Conservation (phyloP, 345 rosid species). For the Ricinus communis region DNA sequence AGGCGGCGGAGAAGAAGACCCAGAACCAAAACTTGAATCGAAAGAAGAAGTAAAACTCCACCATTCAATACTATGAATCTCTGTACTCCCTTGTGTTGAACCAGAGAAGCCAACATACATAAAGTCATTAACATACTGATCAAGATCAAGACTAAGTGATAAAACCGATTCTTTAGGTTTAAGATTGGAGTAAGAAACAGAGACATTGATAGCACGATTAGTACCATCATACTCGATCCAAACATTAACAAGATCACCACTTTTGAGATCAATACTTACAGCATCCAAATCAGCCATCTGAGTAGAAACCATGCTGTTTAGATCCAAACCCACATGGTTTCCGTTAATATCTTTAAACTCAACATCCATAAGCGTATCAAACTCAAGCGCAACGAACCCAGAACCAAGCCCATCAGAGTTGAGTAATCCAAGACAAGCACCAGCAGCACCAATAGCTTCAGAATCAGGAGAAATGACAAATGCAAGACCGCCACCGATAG, state of each 20-base stretch:
- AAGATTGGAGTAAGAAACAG: constrained; percentile 78
- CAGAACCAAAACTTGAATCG: constrained; percentile 40
- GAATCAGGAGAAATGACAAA: constrained; percentile 72
- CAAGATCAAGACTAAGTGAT: constrained; percentile 59
- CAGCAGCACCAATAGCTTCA: constrained; percentile 67
- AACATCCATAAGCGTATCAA: constrained; percentile 91
- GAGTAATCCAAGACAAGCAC: constrained; percentile 73
- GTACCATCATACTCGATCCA: constrained; percentile 84
- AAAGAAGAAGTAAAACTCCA: constrained; percentile 90
- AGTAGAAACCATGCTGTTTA: constrained; percentile 70
- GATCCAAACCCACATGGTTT: constrained; percentile 94
- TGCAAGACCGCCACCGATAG: constrained; percentile 93
- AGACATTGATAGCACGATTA: constrained; percentile 42
- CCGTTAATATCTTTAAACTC: constrained; percentile 83
- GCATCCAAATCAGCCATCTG: constrained; percentile 65
- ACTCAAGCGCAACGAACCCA: constrained; percentile 87
- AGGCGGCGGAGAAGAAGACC: constrained; percentile 57
- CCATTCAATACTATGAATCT: constrained; percentile 88
- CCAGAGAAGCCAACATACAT: constrained; percentile 99
- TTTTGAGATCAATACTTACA: constrained; percentile 76
- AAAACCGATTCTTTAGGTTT: constrained; percentile 75
- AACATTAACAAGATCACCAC: constrained; percentile 78
- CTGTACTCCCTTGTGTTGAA: constrained; percentile 98
- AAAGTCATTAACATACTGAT: constrained; percentile 72
- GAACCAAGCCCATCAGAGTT: constrained; percentile 37